Base-by-base conservation (phyloP, 1,284 basidiomycete species). In the Flammula alnicola region DNA sequence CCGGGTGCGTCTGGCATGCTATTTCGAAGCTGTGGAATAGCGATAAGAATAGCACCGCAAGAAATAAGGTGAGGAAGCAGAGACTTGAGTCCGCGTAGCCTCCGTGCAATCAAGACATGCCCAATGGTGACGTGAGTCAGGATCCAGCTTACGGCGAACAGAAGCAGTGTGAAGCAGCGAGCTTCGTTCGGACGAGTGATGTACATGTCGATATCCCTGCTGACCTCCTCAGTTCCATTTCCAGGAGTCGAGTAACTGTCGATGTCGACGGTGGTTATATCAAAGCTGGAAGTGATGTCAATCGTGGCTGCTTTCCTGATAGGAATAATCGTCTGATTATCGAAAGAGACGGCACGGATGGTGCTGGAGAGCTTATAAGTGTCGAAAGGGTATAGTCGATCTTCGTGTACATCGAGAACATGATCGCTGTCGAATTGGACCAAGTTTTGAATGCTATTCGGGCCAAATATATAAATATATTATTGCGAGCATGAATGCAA, bases 1-100 rank as follows among this genome's bases (percentile, higher is more conserved):
- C 73, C 80, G 25, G 80, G 80, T 10, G 76, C 79, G 61, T 83
- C 79, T 16, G 80, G 80, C 80, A 83, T 83, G 9, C 74, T 71
- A 42, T 74, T 72, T 27, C 81, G 67, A 33, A 83, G 55, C 51
- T 81, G 77, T 3, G 79, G 81, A 17, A 82, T 71, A 1, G 68
- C 69, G 14, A 81, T 58, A 5, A 81, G 58, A 23, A 77, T 73
- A 7, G 69, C 71, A 33, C 74, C 70, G 14, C 66, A 66, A 6
- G 71, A 72, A 1, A 73, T 56, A 5, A 79, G 59, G 45, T 76
- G 68, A 43, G 73, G 74, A 22, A 75, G 42, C 12, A 74, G 57
- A 23, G 66, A 55, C 36, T 65, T 67, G 10, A 63, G 51, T 8
- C 69, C 67, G 20, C 57, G 52, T 19, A 66, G 54, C 32, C 66